These are phyloP conservation scores for Jasminum sambac DNA, from an alignment of 257 asterid species.

Conservation along the genomic window DNA sequence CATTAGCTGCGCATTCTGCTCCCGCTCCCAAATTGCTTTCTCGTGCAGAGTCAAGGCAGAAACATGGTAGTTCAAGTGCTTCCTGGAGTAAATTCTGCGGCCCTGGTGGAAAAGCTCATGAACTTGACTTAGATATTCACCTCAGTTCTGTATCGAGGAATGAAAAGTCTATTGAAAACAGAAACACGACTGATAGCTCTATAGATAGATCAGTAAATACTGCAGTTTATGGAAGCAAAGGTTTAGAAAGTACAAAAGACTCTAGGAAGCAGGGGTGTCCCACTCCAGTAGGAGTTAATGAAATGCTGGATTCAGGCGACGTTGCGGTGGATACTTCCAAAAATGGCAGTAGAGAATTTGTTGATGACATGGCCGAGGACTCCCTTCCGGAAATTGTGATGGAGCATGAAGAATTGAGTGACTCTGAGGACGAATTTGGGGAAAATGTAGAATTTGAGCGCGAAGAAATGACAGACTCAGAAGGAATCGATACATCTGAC, in stretches of 20 bases:
- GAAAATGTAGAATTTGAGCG: conserved; percentile 94
- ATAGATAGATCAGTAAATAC: conserved; percentile 28
- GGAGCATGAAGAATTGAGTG: conserved; percentile 99
- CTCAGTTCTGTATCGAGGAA: conserved; percentile 57
- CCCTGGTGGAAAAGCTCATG: conserved; percentile 43
- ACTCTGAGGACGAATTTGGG: conserved; percentile 88
- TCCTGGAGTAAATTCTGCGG: conserved; percentile 37
- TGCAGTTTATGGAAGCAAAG: conserved; percentile 23
- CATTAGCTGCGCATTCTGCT: conserved; percentile 33
- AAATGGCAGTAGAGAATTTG: conserved; percentile 36
- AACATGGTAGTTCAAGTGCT: conserved; percentile 37
- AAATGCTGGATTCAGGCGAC: conserved; percentile 37
- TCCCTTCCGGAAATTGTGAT: conserved; percentile 75
- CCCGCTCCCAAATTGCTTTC: conserved; percentile 35
- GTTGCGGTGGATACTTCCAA: conserved; percentile 34
- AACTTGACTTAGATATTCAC: conserved; percentile 72
- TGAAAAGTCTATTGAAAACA: conserved; percentile 34
- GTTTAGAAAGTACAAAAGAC: conserved; percentile 28
- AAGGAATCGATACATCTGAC: conserved; percentile 69
- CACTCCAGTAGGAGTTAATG: conserved; percentile 34
- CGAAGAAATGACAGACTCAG: conserved; percentile 98
- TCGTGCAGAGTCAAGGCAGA: conserved; percentile 39
- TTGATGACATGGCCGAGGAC: conserved; percentile 41
- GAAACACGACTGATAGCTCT: conserved; percentile 27
- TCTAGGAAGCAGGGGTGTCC: conserved; percentile 29